Conservation (phyloP, 805 yeast species). For the Soucietia sequanensis region DNA sequence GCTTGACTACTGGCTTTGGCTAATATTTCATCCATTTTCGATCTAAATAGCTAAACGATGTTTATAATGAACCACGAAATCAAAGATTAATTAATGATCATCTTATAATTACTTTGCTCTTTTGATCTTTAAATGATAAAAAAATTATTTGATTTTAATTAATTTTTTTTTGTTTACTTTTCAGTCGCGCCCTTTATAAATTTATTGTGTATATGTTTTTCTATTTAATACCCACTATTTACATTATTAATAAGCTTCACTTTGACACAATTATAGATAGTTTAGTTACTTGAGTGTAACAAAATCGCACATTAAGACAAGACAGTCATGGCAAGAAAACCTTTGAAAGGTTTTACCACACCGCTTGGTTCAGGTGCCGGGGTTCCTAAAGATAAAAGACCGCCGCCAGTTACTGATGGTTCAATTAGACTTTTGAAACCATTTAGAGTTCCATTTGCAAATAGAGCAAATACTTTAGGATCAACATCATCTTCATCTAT, state of each 20-base stretch:
- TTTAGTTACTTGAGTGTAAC: too few relatives aligned
- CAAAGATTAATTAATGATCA: too few relatives aligned
- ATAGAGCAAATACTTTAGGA: constrained; percentile 9
- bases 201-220: not conserved
- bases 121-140: too few relatives aligned
- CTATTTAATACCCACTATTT: too few relatives aligned
- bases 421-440: constrained; percentile 58
- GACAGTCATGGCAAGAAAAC: constrained; percentile 35
- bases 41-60: not conserved
- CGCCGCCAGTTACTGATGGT: constrained; percentile 54
- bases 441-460: constrained; percentile 61
- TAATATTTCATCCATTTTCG: constrained; percentile 40
- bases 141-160: too few relatives aligned
- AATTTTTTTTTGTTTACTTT: too few relatives aligned
- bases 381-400: constrained; percentile 53
- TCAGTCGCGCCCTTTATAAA: not conserved
- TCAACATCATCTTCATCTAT: constrained; percentile 8
- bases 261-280: too few relatives aligned
- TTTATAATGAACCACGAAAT: too few relatives aligned
- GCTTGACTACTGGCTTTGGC: constrained; percentile 71
- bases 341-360: constrained; percentile 39
- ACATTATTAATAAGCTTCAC: too few relatives aligned
- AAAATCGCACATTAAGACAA: too few relatives aligned
- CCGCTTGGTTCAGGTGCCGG: constrained; percentile 71
- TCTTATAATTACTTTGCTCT: too few relatives aligned